Evolutionary conservation across 2,329 filamentous ascomycete species (phyloP).

Genomic region (Sphaerulina musiva): DNA sequence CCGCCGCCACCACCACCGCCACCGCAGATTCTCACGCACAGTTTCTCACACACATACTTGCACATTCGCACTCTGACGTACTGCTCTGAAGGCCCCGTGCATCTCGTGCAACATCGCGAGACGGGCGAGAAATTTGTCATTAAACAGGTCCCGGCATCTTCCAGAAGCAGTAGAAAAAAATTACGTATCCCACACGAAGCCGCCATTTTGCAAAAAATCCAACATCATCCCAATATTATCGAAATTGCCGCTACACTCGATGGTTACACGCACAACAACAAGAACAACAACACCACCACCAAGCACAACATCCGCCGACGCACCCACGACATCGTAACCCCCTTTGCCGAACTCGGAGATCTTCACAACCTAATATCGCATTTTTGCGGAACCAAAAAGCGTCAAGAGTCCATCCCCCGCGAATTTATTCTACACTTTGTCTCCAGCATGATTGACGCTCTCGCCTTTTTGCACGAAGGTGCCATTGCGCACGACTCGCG

Average conservation of each 20-base stretch:
- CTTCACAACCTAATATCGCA: slow-evolving; percentile 14
- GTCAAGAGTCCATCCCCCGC: slow-evolving; percentile 7
- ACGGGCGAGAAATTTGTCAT: slow-evolving; percentile 11
- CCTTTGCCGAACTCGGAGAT: slow-evolving; percentile 25
- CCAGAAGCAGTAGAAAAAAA: background rate
- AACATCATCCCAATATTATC: slow-evolving; percentile 12
- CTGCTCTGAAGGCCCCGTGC: slow-evolving; percentile 11
- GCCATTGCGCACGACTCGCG: slow-evolving; percentile 6
- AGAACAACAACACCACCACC: too few relatives aligned
- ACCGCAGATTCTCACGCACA: background rate
- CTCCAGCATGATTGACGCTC: slow-evolving; percentile 22
- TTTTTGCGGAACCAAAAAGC: background rate
- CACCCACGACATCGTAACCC: slow-evolving; percentile 14
- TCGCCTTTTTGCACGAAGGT: slow-evolving; percentile 27
- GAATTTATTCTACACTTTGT: slow-evolving; percentile 24
- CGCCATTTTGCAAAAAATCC: background rate
- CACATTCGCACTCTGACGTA: slow-evolving; percentile 6
- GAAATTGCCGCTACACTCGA: slow-evolving; percentile 4
- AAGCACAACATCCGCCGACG: background rate
- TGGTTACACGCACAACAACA: background rate
- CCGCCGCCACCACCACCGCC: too few relatives aligned
- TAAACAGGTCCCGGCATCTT: slow-evolving; percentile 8
- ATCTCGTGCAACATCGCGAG: slow-evolving; percentile 6
- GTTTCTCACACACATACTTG: slow-evolving; percentile 8
- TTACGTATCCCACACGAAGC: background rate